phyloP scores from a whole-genome alignment of 495 filamentous ascomycete species.

The Trichoderma virens region DNA sequence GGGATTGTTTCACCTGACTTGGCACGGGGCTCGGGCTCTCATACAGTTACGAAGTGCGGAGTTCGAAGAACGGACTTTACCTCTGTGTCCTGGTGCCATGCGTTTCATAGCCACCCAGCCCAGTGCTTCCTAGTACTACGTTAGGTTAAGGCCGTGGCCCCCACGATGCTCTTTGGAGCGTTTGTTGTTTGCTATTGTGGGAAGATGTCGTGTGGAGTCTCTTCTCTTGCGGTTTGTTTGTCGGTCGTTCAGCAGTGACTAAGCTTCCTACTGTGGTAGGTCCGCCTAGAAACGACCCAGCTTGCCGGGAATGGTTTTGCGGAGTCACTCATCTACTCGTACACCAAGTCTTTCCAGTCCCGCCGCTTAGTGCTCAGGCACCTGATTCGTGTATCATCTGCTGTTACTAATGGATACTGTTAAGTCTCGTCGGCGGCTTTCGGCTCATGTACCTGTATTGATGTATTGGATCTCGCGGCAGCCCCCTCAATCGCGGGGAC shows the following conservation, averaged over 20 bases:
- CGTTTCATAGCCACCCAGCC: not conserved
- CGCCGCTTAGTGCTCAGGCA: not conserved
- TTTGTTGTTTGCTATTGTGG: not conserved
- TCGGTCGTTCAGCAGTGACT: not conserved
- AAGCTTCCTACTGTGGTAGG: not conserved
- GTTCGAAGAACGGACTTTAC: not conserved
- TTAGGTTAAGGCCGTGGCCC: not conserved
- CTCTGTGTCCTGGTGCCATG: not conserved
- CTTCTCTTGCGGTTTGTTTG: not conserved
- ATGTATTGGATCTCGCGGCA: not conserved
- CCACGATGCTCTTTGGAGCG: not conserved
- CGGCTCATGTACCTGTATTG: not conserved
- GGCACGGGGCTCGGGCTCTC: not conserved
- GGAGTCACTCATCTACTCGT: not conserved
- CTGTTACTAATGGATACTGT: not conserved
- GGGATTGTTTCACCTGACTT: not conserved
- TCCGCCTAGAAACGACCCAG: not conserved
- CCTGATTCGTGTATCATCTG: not conserved
- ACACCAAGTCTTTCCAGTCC: not conserved
- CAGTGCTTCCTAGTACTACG: not conserved
- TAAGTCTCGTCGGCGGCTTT: not conserved
- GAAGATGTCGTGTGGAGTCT: not conserved
- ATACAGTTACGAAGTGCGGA: not conserved
- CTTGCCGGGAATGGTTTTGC: not conserved
- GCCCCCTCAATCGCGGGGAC: not conserved